A percentile compares a stretch with the other conserved stretches of the same genome.
These are phyloP conservation scores for Hsuehochloa calcarea DNA, from an alignment of 176 grass and related monocot genomes.

Conservation along the genomic window DNA sequence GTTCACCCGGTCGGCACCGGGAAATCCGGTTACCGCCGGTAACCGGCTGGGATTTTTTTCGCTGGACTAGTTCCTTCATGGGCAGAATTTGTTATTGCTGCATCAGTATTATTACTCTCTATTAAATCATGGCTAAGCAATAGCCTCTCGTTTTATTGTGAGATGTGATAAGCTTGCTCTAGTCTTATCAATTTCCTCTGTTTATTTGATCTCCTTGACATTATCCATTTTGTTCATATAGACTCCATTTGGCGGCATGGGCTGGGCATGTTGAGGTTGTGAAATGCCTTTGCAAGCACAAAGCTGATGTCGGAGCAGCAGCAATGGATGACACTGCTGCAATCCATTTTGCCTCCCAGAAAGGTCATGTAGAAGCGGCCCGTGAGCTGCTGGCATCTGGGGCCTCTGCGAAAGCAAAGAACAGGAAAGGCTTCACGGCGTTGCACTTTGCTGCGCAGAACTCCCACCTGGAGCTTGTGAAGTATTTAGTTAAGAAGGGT, in stretches of 20 bases:
- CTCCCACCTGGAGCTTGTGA: conserved; percentile 75
- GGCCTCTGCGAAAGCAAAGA: conserved; percentile 74
- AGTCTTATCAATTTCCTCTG: background rate
- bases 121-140: background rate
- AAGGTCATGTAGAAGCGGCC: conserved; percentile 75
- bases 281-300: conserved; percentile 91
- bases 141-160: background rate
- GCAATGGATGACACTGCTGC: conserved; percentile 88
- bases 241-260: conserved; percentile 96
- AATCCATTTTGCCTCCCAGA: conserved; percentile 95
- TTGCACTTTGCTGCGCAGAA: conserved; percentile 88
- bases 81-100: background rate
- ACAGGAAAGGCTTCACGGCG: conserved; percentile 78
- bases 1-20: no score
- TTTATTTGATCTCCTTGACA: conserved; percentile 15
- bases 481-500: conserved; percentile 79
- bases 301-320: conserved; percentile 72
- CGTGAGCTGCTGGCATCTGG: conserved; percentile 64
- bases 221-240: conserved; percentile 45
- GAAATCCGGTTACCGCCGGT: no score
- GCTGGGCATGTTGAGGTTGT: conserved; percentile 84
- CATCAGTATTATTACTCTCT: background rate
- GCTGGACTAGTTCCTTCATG: background rate
- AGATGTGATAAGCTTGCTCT: background rate
- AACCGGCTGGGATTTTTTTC: no score